Base-by-base conservation (phyloP, 345 rosid genomes). In the Cardamine resedifolia region DNA sequence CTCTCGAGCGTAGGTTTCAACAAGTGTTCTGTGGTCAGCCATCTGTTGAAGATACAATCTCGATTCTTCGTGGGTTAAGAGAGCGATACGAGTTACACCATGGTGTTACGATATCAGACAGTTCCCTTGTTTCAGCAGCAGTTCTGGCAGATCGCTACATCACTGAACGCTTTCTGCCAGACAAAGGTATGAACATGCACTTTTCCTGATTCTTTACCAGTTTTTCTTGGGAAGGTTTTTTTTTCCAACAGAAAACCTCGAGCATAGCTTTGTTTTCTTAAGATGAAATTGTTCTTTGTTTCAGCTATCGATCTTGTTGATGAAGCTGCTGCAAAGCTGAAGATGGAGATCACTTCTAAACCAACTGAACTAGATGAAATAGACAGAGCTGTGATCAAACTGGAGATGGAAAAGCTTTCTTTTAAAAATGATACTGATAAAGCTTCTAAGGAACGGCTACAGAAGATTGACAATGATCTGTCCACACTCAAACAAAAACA, bases 341-440 rank as follows among this genome's bases (percentile, higher is more conserved):
- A 87, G 80, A 90, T 91, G 99, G 96, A 95, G 84, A 95, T 95
- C 58, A 88, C 97, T 69, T 95, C 99, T 68, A 94, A 91, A 81
- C 97, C 98, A 36, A 91, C 83, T 8, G 99, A 95, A 69, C 76
- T 95, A 66, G 96, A 95, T 74, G 96, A 91, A 81, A 68, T 88
- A 36, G 97, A 95, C 51, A 87, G 99, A 80, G 86, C 92, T 75
- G 79, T 95, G 48, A 73, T 88, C 68, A 90, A 95, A 79, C 62
- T 88, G 79, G 98, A 95, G 83, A 95, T 95, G 99, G 98, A 91
- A 87, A 95, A 86, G 80, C 79, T 91, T 26, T 87, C 98, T 69
- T 59, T 90, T 53, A 95, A 86, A 83, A 91, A 86, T 31, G 98
- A 91, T 78, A 83, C 88, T 1, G 92, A 86, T 68, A 95, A 86